phyloP scores from a whole-genome alignment of 2,329 filamentous ascomycete species.

The Fusarium torulosum region DNA sequence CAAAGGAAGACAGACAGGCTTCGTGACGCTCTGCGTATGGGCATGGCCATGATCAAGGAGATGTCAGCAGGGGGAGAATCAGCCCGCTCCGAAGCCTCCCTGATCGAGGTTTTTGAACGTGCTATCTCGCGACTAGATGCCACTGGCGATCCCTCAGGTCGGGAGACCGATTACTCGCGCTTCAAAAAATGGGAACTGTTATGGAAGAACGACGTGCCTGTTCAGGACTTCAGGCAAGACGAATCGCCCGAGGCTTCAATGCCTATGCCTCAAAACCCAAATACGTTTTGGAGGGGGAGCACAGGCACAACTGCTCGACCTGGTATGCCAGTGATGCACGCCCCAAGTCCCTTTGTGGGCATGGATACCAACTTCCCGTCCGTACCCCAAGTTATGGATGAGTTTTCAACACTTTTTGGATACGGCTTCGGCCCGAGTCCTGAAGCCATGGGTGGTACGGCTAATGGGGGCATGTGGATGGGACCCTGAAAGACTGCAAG shows the following conservation, averaged over 20 bases:
- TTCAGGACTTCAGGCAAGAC: conserved; percentile 47
- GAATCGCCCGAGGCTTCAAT: conserved; percentile 42
- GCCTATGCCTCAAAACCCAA: conserved; percentile 41
- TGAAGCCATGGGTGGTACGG: conserved; percentile 46
- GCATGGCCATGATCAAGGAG: conserved; percentile 64
- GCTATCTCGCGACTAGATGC: conserved; percentile 61
- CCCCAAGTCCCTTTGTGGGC: conserved; percentile 53
- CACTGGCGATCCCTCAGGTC: conserved; percentile 54
- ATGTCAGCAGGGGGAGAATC: conserved; percentile 66
- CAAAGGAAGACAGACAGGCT: conserved; percentile 56
- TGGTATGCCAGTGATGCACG: conserved; percentile 46
- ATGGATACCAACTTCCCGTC: conserved; percentile 55
- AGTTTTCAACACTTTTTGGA: conserved; percentile 53
- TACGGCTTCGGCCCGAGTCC: conserved; percentile 51
- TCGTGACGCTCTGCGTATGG: conserved; percentile 61
- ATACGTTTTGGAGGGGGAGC: conserved; percentile 43
- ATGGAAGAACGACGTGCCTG: conserved; percentile 56
- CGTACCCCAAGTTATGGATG: conserved; percentile 56
- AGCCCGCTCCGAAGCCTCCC: conserved; percentile 64
- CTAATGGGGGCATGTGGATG: conserved; percentile 48
- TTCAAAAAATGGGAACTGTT: conserved; percentile 66
- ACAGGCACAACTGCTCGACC: conserved; percentile 40
- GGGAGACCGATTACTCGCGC: conserved; percentile 63
- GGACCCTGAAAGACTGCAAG: conserved; percentile 40
- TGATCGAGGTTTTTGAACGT: conserved; percentile 65